phyloP scores from a whole-genome alignment of 2,329 filamentous ascomycete species.

The Pseudogymnoascus sp. region DNA sequence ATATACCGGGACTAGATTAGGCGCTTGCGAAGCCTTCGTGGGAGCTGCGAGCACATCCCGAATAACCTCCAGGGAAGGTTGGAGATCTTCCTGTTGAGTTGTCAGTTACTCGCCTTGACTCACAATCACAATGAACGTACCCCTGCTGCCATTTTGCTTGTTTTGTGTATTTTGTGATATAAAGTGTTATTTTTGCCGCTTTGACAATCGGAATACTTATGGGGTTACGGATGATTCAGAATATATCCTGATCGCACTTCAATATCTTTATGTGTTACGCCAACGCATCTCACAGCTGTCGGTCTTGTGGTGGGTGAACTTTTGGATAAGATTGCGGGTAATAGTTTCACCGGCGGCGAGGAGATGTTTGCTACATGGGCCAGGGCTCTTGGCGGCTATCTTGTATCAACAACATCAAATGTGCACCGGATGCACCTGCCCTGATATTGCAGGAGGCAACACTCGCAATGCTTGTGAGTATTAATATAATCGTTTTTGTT shows the following conservation, averaged over 20 bases:
- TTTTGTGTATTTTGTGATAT: constrained; percentile 3
- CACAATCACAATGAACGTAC: not conserved
- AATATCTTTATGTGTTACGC: not conserved
- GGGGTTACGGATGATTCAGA: not conserved
- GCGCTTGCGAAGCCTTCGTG: constrained; percentile 42
- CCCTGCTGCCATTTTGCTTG: constrained; percentile 1
- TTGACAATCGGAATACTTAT: not conserved
- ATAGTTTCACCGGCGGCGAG: not conserved
- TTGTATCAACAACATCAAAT: not conserved
- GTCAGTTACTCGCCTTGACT: constrained; percentile 18
- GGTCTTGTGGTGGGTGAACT: not conserved
- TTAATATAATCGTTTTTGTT: constrained; percentile 5
- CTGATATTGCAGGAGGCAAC: not conserved
- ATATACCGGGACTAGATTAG: constrained; percentile 75
- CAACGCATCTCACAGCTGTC: not conserved
- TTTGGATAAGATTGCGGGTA: constrained; percentile 1
- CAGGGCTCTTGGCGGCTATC: not conserved
- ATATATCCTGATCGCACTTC: not conserved
- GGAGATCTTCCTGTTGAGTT: constrained; percentile 37
- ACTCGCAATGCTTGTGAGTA: not conserved
- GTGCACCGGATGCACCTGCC: not conserved
- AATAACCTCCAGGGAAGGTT: constrained; percentile 55
- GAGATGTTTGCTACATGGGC: not conserved
- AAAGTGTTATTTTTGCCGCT: not conserved
- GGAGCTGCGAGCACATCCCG: constrained; percentile 44